phyloP scores from a whole-genome alignment of 495 filamentous ascomycete genomes.

The Lepraria neglecta region DNA sequence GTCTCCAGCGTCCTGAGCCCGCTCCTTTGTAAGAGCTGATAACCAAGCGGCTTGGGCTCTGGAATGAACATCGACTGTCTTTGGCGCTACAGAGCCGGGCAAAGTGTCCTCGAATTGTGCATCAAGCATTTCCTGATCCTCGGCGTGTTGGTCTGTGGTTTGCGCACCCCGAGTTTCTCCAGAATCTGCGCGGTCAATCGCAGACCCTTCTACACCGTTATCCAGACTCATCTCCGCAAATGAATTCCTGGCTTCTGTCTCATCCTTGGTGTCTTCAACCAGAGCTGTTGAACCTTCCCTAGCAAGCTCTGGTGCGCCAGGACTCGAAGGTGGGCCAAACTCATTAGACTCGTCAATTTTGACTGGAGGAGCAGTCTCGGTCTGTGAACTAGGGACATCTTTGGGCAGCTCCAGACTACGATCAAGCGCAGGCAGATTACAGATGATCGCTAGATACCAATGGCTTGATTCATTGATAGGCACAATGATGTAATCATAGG shows the following conservation, averaged over 20 bases:
- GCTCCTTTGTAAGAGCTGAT: not conserved
- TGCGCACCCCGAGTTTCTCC: constrained; percentile 25
- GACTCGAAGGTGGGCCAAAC: constrained; percentile 1
- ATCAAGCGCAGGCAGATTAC: constrained; percentile 62
- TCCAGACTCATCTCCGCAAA: constrained; percentile 29
- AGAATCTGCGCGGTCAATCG: not conserved
- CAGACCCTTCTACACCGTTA: not conserved
- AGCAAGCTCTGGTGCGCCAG: not conserved
- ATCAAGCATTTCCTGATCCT: constrained; percentile 22
- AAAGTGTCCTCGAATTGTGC: constrained; percentile 3
- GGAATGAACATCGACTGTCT: not conserved
- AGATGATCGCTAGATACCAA: constrained; percentile 96
- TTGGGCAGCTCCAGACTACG: constrained; percentile 28
- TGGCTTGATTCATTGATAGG: constrained; percentile 83
- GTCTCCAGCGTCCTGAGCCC: not conserved
- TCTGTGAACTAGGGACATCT: not conserved
- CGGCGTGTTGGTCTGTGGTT: not conserved
- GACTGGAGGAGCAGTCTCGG: constrained; percentile 11
- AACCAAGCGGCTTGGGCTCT: too few species aligned
- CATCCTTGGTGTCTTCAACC: not conserved
- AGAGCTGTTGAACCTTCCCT: not conserved
- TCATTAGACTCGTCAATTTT: not conserved
- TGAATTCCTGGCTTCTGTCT: constrained; percentile 22
- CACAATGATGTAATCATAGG: constrained; percentile 81
- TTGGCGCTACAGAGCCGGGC: constrained; percentile 1